phyloP scores from a whole-genome alignment of 1,284 basidiomycete species.

The Ustilago trichophora region DNA sequence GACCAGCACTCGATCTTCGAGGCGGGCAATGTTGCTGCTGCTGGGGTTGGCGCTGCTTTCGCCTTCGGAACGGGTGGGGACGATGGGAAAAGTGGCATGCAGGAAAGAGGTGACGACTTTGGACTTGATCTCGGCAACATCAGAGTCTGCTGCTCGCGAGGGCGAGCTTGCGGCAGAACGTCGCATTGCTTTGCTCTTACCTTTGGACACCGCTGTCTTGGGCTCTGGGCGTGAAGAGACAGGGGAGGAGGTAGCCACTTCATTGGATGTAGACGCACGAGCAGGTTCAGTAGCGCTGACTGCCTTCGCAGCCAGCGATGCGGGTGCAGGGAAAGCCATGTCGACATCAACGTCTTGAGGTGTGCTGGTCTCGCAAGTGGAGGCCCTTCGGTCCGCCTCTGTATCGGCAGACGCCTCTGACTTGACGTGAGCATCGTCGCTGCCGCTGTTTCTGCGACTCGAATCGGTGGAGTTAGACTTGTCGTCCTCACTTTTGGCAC shows the following conservation, averaged over 20 bases:
- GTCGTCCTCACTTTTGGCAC: constrained; percentile 8
- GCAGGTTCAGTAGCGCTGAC: background rate
- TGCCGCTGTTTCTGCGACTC: constrained; percentile 10
- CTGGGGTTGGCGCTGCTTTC: constrained; percentile 12
- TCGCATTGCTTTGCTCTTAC: constrained; percentile 10
- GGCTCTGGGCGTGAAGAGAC: background rate
- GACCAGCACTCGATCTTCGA: constrained; percentile 29
- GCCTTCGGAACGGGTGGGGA: background rate
- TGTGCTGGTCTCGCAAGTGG: too few relatives aligned
- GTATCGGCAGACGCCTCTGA: background rate
- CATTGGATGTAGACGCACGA: background rate
- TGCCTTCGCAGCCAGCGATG: background rate
- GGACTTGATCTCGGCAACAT: constrained; percentile 19
- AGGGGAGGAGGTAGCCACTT: background rate
- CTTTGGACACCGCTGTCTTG: background rate
- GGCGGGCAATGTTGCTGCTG: constrained; percentile 15
- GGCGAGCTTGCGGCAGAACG: constrained; percentile 3
- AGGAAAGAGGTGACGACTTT: constrained; percentile 19
- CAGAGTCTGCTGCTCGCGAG: background rate
- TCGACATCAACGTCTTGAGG: background rate
- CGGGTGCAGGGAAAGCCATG: background rate
- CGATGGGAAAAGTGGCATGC: constrained; percentile 42
- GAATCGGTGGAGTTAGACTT: background rate
- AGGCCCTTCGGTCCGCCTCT: background rate
- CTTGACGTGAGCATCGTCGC: constrained; percentile 1